Evolutionary conservation across 345 rosid genomes (phyloP).

Genomic region (Passiflora organensis): DNA sequence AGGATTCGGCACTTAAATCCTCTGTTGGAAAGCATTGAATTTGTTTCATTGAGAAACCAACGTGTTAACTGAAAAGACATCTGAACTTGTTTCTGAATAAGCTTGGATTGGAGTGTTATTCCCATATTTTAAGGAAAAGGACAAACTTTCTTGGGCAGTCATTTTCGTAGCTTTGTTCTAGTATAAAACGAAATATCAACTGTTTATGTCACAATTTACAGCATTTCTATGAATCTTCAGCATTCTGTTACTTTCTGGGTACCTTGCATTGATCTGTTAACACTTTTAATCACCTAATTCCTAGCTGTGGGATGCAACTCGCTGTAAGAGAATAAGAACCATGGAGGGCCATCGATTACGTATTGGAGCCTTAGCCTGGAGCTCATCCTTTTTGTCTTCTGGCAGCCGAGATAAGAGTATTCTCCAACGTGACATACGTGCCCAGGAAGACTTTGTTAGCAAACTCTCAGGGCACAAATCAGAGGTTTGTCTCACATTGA

Average conservation of each 20-base stretch:
- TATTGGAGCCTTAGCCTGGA: constrained; percentile 96
- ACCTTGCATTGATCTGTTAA: constrained; percentile 4
- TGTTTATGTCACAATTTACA: too few species aligned
- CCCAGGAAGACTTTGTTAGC: constrained; percentile 76
- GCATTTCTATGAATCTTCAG: too few species aligned
- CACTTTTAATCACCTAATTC: constrained; percentile 5
- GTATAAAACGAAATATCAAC: too few species aligned
- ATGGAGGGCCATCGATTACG: constrained; percentile 97
- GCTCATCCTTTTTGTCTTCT: constrained; percentile 75
- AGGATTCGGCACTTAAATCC: too few species aligned
- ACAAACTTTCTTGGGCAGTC: too few species aligned
- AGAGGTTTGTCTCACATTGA: constrained; percentile 51
- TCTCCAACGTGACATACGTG: constrained; percentile 80
- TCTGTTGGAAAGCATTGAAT: constrained; percentile 32
- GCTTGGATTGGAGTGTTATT: too few species aligned
- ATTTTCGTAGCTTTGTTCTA: too few species aligned
- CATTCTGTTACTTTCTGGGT: background rate
- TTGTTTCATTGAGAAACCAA: constrained; percentile 96
- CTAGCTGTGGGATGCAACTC: constrained; percentile 92
- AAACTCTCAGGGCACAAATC: constrained; percentile 95
- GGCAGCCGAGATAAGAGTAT: constrained; percentile 96
- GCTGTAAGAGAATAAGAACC: constrained; percentile 72
- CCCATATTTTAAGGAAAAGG: too few species aligned
- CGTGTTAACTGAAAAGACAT: constrained; percentile 93
- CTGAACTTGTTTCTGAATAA: too few species aligned